These are phyloP conservation scores for Pythium myriotylum DNA, from an alignment of 352 stramenopile species.

Conservation along the genomic window DNA sequence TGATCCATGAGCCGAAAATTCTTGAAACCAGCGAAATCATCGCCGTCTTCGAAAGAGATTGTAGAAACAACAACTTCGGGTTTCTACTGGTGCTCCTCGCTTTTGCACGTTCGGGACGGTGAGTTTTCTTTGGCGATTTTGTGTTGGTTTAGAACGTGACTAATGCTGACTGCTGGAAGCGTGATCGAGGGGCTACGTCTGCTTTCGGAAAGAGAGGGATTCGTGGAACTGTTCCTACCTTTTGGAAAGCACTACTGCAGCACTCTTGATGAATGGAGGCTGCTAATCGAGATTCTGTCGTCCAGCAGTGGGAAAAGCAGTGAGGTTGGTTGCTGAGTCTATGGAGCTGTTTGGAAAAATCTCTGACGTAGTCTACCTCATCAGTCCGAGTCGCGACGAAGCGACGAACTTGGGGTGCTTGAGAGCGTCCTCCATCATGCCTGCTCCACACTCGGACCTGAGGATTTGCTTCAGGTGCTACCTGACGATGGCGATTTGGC, in stretches of 20 bases:
- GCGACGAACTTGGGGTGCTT: conserved; percentile 50
- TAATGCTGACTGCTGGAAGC: conserved; percentile 18
- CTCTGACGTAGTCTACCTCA: conserved; percentile 8
- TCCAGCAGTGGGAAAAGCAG: conserved; percentile 38
- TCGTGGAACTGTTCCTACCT: conserved; percentile 68
- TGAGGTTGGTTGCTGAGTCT: conserved; percentile 30
- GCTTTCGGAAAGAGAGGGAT: conserved; percentile 48
- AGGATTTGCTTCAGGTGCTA: conserved; percentile 77
- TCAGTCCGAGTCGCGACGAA: conserved; percentile 1
- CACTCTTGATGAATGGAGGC: conserved; percentile 76
- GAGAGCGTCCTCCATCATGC: conserved; percentile 70
- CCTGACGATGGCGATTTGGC: conserved; percentile 76
- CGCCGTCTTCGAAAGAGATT: conserved; percentile 8
- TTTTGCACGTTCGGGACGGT: conserved; percentile 61
- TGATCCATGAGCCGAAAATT: conserved; percentile 56
- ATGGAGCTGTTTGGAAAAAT: conserved; percentile 1
- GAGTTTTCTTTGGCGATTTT: conserved; percentile 1
- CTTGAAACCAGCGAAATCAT: conserved; percentile 45
- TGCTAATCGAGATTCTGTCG: conserved; percentile 68
- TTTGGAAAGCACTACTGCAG: conserved; percentile 74
- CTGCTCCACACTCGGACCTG: conserved; percentile 67
- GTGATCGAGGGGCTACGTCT: conserved; percentile 65
- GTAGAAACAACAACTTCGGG: conserved; percentile 54
- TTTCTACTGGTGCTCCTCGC: conserved; percentile 66
- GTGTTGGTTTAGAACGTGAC: too few species aligned